These are phyloP conservation scores for Chloranthus sessilifolius DNA, from an alignment of 164 flowering plant species.

Conservation along the genomic window DNA sequence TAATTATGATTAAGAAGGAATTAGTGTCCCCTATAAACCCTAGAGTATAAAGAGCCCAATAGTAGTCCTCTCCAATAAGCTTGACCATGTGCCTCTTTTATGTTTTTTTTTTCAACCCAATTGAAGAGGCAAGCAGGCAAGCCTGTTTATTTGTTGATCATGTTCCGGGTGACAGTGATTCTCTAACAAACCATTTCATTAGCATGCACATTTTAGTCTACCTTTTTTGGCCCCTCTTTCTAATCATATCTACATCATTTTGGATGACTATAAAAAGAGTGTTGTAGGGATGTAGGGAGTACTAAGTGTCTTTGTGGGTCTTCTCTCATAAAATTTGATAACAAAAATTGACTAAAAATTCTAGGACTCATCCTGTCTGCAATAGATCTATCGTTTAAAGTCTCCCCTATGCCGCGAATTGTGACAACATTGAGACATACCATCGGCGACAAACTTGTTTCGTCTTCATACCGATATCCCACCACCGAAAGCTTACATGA, in stretches of 20 bases:
- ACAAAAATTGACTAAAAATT: too few species aligned
- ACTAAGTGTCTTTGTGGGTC: too few species aligned
- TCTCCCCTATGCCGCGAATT: too few species aligned
- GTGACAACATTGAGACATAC: too few species aligned
- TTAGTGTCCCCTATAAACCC: not conserved
- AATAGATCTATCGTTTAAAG: too few species aligned
- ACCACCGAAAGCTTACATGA: too few species aligned
- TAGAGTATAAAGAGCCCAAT: not conserved
- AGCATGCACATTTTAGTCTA: not conserved
- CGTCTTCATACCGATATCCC: too few species aligned
- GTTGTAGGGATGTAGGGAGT: too few species aligned
- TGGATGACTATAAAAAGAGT: too few species aligned
- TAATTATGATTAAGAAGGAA: not conserved
- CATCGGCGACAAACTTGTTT: too few species aligned
- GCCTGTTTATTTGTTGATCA: constrained; percentile 33
- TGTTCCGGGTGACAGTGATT: constrained; percentile 37
- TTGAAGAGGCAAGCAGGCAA: constrained; percentile 27
- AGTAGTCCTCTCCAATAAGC: not conserved
- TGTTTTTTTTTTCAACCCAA: not conserved
- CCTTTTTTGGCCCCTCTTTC: not conserved
- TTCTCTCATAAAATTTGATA: too few species aligned
- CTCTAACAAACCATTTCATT: constrained; percentile 3
- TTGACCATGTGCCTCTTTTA: not conserved
- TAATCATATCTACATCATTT: not conserved
- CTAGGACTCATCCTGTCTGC: too few species aligned